Evolutionary conservation across 202 grass and related monocot species (phyloP).

Genomic region (Hordeum pubiflorum): DNA sequence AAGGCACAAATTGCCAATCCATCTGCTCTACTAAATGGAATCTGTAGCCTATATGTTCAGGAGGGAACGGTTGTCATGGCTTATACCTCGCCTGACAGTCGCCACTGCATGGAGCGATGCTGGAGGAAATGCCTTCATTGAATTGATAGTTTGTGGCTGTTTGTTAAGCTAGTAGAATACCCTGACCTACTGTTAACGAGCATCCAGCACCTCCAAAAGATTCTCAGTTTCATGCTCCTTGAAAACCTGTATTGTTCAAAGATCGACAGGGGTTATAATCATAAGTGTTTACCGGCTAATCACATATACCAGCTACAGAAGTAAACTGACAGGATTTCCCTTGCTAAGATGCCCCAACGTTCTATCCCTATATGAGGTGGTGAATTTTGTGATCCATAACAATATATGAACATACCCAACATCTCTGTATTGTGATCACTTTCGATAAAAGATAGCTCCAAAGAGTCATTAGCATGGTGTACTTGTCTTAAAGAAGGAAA

Average conservation of each 20-base stretch:
- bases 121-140: conserved; percentile 37
- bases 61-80: conserved; percentile 17
- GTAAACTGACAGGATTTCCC: background rate
- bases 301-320: background rate
- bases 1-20: conserved; percentile 27
- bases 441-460: background rate
- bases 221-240: conserved; percentile 47
- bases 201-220: conserved; percentile 51
- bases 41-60: conserved; percentile 44
- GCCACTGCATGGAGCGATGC: conserved; percentile 10
- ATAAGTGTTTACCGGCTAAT: background rate
- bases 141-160: conserved; percentile 30
- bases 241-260: conserved; percentile 48
- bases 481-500: background rate
- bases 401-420: conserved; percentile 3
- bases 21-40: conserved; percentile 46
- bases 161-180: conserved; percentile 46
- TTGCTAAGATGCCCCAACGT: conserved; percentile 11
- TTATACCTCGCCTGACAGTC: conserved; percentile 50
- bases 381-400: background rate
- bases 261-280: conserved; percentile 5
- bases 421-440: background rate
- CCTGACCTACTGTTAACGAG: conserved; percentile 42
- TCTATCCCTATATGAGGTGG: background rate
- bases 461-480: background rate